phyloP scores from a whole-genome alignment of 148 eudicot species.

The Vaccinium macrocarpon region DNA sequence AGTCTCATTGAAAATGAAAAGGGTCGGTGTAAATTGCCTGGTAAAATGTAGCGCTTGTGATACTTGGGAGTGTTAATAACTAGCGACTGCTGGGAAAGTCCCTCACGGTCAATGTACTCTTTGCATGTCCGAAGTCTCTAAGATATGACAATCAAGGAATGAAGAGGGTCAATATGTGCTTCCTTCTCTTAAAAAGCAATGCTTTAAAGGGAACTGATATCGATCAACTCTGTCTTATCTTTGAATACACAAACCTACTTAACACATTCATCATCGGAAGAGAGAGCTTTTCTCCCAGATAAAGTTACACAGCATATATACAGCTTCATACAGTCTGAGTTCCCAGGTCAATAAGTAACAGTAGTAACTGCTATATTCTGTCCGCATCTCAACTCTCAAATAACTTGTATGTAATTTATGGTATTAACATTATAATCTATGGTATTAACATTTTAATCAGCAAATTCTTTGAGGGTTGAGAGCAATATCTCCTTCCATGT shows the following conservation, averaged over 20 bases:
- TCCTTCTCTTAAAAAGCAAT: neutral
- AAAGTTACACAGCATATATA: neutral
- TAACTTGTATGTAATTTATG: neutral
- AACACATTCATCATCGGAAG: neutral
- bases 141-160: slow-evolving; percentile 19
- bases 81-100: slow-evolving; percentile 77
- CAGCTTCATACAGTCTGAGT: neutral
- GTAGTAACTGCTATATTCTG: neutral
- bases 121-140: slow-evolving; percentile 78
- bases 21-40: slow-evolving; percentile 47
- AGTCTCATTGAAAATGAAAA: slow-evolving; percentile 8
- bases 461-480: neutral
- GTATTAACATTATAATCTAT: no score
- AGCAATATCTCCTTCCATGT: neutral
- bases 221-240: neutral
- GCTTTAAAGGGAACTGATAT: neutral
- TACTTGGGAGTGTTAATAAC: slow-evolving; percentile 67
- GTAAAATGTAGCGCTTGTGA: slow-evolving; percentile 84
- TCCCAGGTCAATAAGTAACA: neutral
- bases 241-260: neutral
- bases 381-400: neutral
- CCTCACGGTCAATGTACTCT: slow-evolving; percentile 74
- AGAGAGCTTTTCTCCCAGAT: neutral
- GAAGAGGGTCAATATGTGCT: slow-evolving; percentile 4
- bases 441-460: neutral